These are phyloP conservation scores for Microsporum canis DNA, from an alignment of 2,329 filamentous ascomycete genomes.

Conservation along the genomic window DNA sequence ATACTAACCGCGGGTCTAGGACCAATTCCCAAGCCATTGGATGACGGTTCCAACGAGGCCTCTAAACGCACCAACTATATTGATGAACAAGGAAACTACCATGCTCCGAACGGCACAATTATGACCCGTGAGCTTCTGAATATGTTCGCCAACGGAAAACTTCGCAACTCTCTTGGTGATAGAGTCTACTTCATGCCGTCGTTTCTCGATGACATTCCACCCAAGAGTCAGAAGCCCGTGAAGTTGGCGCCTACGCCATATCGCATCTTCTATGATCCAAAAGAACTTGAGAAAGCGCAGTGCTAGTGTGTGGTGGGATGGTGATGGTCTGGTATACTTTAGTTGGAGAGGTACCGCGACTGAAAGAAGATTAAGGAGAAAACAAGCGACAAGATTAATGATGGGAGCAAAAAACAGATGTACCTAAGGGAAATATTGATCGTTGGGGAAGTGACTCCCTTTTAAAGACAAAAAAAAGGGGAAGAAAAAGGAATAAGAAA, in stretches of 20 bases:
- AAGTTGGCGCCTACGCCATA: not conserved
- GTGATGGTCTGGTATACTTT: not conserved
- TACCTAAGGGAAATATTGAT: not conserved
- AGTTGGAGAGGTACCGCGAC: not conserved
- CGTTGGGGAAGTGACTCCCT: not conserved
- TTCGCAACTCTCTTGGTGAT: constrained; percentile 16
- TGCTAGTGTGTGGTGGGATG: not conserved
- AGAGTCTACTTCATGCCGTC: constrained; percentile 18
- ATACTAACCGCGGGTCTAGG: not conserved
- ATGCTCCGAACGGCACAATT: constrained; percentile 10
- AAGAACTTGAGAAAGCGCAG: not conserved
- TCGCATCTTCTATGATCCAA: not conserved
- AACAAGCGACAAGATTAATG: not conserved
- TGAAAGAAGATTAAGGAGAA: not conserved
- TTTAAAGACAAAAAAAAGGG: not conserved
- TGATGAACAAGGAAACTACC: constrained; percentile 4
- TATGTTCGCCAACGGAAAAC: constrained; percentile 4
- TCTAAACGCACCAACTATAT: constrained; percentile 5
- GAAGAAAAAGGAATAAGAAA: not conserved
- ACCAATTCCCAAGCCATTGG: not conserved
- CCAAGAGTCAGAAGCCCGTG: constrained; percentile 10
- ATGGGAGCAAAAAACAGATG: not conserved
- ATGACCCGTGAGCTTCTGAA: constrained; percentile 6
- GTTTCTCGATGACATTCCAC: constrained; percentile 18
- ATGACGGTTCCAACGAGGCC: not conserved